Conservation (phyloP, 192 early-diverging fungal genomes). For the Gigaspora rosea region DNA sequence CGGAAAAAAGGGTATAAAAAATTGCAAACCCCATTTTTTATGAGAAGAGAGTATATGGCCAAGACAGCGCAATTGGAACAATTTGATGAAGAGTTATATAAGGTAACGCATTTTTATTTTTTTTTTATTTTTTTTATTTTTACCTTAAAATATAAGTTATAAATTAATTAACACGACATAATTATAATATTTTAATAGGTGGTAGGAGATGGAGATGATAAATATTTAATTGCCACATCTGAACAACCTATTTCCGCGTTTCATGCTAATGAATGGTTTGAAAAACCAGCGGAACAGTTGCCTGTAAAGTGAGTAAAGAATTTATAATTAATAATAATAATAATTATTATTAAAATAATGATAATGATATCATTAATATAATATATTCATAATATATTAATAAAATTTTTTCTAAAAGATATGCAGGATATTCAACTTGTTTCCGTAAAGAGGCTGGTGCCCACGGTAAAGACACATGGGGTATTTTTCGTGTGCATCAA, state of each 20-base stretch:
- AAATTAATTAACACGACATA: background rate
- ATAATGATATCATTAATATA: background rate
- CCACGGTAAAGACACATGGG: slow-evolving; percentile 96
- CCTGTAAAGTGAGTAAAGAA: slow-evolving; percentile 65
- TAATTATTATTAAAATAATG: background rate
- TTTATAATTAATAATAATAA: background rate
- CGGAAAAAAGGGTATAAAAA: slow-evolving; percentile 81
- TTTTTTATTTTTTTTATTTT: background rate
- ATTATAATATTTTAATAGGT: slow-evolving; percentile 36
- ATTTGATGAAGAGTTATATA: slow-evolving; percentile 99
- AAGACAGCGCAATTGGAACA: slow-evolving; percentile 97
- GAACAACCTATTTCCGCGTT: slow-evolving; percentile 98
- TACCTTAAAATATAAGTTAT: background rate
- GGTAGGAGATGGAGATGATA: slow-evolving; percentile 80
- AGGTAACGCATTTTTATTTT: slow-evolving; percentile 42
- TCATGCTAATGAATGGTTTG: slow-evolving; percentile 96
- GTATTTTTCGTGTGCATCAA: slow-evolving; percentile 99
- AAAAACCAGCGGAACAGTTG: slow-evolving; percentile 87
- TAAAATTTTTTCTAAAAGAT: slow-evolving; percentile 34
- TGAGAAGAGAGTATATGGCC: slow-evolving; percentile 96
- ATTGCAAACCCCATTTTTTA: slow-evolving; percentile 97
- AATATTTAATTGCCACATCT: slow-evolving; percentile 97
- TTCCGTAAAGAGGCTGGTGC: slow-evolving; percentile 99
- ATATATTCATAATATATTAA: no score
- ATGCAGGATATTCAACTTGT: slow-evolving; percentile 97